These are phyloP conservation scores for Telopea speciosissima DNA, from an alignment of 177 flowering plant species.

Conservation along the genomic window DNA sequence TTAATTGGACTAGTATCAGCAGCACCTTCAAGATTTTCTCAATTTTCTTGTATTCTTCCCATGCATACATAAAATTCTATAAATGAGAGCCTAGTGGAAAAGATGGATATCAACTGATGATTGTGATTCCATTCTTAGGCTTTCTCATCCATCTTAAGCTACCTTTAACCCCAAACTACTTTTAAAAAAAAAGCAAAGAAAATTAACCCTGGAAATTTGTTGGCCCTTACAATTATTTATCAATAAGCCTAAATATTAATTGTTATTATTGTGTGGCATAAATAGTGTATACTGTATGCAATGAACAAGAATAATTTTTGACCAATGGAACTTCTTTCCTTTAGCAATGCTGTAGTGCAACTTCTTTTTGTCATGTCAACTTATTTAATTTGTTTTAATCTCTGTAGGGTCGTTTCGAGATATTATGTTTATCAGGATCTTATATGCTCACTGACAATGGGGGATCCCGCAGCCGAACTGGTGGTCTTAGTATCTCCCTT, in stretches of 20 bases:
- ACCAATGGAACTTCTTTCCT: not conserved
- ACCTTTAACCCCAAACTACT: not conserved
- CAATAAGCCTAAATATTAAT: too few species aligned
- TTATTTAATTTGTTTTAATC: constrained; percentile 6
- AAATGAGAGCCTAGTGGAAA: too few species aligned
- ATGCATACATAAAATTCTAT: not conserved
- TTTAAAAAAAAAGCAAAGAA: too few species aligned
- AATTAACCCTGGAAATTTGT: too few species aligned
- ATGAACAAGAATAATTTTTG: not conserved
- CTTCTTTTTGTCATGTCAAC: not conserved
- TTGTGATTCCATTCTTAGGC: not conserved
- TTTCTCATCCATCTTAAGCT: not conserved
- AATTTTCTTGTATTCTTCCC: not conserved
- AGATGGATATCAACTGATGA: not conserved
- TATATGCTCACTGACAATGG: constrained; percentile 77
- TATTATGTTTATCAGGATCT: constrained; percentile 87
- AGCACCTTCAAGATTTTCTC: not conserved
- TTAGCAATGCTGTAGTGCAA: not conserved
- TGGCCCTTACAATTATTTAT: too few species aligned
- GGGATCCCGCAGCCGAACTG: constrained; percentile 66
- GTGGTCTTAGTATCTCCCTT: constrained; percentile 84
- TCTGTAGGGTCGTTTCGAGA: constrained; percentile 82
- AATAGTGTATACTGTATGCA: too few species aligned
- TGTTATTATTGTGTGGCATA: too few species aligned
- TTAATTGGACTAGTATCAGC: not conserved